A percentile compares a stretch with the other conserved stretches of the same genome.
These are phyloP conservation scores for Leccinum truebloodii DNA, from an alignment of 768 basidiomycete genomes.

Conservation along the genomic window DNA sequence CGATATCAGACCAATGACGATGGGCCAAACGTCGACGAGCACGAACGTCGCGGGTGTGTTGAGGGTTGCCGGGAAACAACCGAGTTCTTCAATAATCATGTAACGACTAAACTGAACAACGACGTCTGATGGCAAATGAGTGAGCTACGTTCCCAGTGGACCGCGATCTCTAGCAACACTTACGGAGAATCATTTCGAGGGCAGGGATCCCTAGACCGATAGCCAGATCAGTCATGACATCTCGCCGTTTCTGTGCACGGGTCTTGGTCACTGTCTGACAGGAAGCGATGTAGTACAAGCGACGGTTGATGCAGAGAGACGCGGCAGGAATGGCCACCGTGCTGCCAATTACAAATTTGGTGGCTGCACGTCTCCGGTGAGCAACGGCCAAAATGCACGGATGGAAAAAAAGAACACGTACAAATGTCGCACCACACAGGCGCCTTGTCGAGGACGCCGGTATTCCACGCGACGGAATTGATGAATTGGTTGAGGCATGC, in stretches of 20 bases:
- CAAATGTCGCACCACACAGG: slow-evolving; percentile 71
- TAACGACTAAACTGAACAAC: slow-evolving; percentile 55
- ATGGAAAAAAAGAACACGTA: slow-evolving; percentile 25
- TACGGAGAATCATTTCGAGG: slow-evolving; percentile 47
- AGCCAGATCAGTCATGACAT: slow-evolving; percentile 43
- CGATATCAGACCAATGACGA: slow-evolving; percentile 42
- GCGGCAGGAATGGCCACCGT: slow-evolving; percentile 26
- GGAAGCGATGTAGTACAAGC: slow-evolving; percentile 34
- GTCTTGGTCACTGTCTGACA: slow-evolving; percentile 53
- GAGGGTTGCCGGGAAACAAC: slow-evolving; percentile 44
- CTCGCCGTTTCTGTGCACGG: slow-evolving; percentile 42
- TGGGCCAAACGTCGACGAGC: slow-evolving; percentile 39
- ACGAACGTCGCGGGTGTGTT: slow-evolving; percentile 39
- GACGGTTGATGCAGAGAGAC: slow-evolving; percentile 39
- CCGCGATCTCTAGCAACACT: slow-evolving; percentile 17
- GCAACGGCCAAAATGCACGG: not conserved
- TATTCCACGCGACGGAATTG: slow-evolving; percentile 56
- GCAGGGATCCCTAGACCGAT: slow-evolving; percentile 51
- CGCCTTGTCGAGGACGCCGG: slow-evolving; percentile 37
- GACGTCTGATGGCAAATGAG: slow-evolving; percentile 36
- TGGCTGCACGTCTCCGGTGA: slow-evolving; percentile 17
- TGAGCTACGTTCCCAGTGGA: not conserved
- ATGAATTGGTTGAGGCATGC: slow-evolving; percentile 45
- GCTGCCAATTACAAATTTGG: slow-evolving; percentile 14
- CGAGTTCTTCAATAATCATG: slow-evolving; percentile 48